These are phyloP conservation scores for Candolleomyces eurysporus DNA, from an alignment of 768 basidiomycete genomes.

Conservation along the genomic window DNA sequence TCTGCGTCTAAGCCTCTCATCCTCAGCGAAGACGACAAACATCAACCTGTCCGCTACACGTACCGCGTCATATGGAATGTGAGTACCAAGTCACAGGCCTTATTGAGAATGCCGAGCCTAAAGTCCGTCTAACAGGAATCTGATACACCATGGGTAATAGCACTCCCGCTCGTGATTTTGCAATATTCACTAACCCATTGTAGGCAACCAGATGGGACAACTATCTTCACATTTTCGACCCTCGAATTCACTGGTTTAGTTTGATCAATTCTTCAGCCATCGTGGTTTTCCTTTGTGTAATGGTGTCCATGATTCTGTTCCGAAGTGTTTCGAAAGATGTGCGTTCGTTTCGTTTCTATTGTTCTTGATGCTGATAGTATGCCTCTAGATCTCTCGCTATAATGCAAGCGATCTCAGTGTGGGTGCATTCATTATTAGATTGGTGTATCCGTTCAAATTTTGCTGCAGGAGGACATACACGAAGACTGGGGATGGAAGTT, in stretches of 20 bases:
- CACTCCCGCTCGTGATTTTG: constrained; percentile 1
- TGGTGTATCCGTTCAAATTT: not conserved
- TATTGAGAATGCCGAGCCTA: not conserved
- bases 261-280: constrained; percentile 91
- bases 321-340: constrained; percentile 89
- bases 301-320: constrained; percentile 90
- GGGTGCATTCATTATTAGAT: constrained; percentile 20
- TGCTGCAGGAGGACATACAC: constrained; percentile 81
- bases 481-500: constrained; percentile 99
- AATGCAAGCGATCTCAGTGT: constrained; percentile 91
- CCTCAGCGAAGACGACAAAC: constrained; percentile 55
- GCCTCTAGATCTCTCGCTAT: constrained; percentile 80
- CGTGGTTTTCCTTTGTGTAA: constrained; percentile 84
- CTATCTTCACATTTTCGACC: constrained; percentile 92
- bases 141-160: constrained; percentile 72
- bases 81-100: constrained; percentile 23
- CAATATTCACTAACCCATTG: not conserved
- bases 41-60: constrained; percentile 75
- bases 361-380: constrained; percentile 14
- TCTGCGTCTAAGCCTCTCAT: constrained; percentile 43
- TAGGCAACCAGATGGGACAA: constrained; percentile 96
- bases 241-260: constrained; percentile 95
- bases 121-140: constrained; percentile 57
- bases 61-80: constrained; percentile 89
- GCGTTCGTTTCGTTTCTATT: constrained; percentile 21